Conservation (phyloP, 805 yeast genomes). For the Pichia exigua region DNA sequence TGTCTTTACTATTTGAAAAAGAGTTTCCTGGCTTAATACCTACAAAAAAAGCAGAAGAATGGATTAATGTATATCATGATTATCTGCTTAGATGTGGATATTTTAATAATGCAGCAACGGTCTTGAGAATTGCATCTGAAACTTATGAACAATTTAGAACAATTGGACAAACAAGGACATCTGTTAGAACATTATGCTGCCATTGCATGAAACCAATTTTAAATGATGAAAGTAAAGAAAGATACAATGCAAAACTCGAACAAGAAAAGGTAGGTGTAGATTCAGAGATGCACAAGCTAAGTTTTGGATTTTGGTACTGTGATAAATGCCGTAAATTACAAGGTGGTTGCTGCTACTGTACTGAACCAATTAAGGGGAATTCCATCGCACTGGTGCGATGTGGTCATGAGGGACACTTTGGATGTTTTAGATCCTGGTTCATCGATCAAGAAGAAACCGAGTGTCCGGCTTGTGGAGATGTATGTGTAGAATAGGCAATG, state of each 20-base stretch:
- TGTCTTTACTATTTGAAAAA: slow-evolving; percentile 46
- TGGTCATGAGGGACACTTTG: slow-evolving; percentile 84
- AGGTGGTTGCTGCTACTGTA: slow-evolving; percentile 70
- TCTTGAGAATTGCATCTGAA: slow-evolving; percentile 35
- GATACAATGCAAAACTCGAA: slow-evolving; percentile 1
- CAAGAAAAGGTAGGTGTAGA: slow-evolving; percentile 14
- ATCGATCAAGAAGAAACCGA: slow-evolving; percentile 51
- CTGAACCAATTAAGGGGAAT: slow-evolving; percentile 67
- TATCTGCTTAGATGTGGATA: slow-evolving; percentile 40
- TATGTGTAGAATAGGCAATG: not conserved
- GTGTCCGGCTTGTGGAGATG: slow-evolving; percentile 73
- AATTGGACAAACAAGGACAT: slow-evolving; percentile 31
- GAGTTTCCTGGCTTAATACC: slow-evolving; percentile 27
- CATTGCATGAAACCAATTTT: slow-evolving; percentile 50
- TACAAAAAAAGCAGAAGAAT: slow-evolving; percentile 39
- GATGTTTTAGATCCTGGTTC: slow-evolving; percentile 76
- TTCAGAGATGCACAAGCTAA: slow-evolving; percentile 22
- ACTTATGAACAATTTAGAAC: slow-evolving; percentile 27
- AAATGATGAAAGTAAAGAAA: slow-evolving; percentile 48
- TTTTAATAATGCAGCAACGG: slow-evolving; percentile 50
- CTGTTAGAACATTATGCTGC: slow-evolving; percentile 52
- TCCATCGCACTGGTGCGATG: slow-evolving; percentile 55
- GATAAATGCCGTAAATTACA: slow-evolving; percentile 54
- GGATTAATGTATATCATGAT: slow-evolving; percentile 49
- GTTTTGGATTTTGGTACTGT: slow-evolving; percentile 80